Evolutionary conservation across 208 protist genomes (phyloP).

Genomic region (Trypanosoma vivax): DNA sequence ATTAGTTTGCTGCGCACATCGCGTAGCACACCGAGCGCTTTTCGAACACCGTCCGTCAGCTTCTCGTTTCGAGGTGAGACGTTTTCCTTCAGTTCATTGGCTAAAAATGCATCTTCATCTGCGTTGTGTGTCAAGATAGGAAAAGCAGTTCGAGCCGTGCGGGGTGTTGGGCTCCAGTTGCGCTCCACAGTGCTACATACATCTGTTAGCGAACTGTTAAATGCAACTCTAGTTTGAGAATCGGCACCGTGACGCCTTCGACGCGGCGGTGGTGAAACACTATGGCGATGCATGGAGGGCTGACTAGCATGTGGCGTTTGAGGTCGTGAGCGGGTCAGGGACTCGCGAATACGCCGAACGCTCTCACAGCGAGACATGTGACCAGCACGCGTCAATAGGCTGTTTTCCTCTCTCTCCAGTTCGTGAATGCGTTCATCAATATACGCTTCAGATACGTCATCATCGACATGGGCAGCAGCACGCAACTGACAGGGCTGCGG

Average conservation of each 20-base stretch:
- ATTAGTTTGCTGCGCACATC: constrained; percentile 42
- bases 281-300: constrained; percentile 6
- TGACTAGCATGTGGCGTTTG: constrained; percentile 17
- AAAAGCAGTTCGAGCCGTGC: constrained; percentile 18
- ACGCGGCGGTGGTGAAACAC: neutral
- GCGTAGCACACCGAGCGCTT: constrained; percentile 62
- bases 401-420: constrained; percentile 58
- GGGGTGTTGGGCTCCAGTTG: constrained; percentile 15
- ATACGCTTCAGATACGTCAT: constrained; percentile 31
- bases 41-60: constrained; percentile 45
- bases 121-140: neutral
- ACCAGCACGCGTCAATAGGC: constrained; percentile 42
- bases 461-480: constrained; percentile 10
- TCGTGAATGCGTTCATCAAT: constrained; percentile 48
- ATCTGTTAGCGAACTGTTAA: constrained; percentile 4
- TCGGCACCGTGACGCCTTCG: neutral
- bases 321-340: constrained; percentile 26
- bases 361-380: constrained; percentile 53
- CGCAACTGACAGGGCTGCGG: constrained; percentile 29
- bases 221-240: neutral
- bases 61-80: constrained; percentile 5
- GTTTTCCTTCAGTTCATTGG: neutral
- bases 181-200: neutral
- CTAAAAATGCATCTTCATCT: neutral
- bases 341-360: constrained; percentile 55